Conservation (phyloP, 2,329 filamentous ascomycete species). For the Pyricularia pennisetigena region DNA sequence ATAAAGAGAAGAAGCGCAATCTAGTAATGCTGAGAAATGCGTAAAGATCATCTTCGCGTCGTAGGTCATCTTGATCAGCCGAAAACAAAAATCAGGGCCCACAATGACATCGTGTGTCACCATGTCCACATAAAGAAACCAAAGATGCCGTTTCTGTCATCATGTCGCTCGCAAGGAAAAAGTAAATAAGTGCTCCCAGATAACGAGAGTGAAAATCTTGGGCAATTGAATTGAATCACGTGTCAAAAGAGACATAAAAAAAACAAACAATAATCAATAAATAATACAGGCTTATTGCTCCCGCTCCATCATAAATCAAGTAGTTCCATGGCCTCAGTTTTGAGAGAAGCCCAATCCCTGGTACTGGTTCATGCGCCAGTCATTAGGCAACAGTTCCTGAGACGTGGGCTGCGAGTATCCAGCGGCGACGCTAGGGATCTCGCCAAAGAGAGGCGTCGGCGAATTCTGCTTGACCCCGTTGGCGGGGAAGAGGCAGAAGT, state of each 20-base stretch:
- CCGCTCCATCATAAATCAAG: not conserved
- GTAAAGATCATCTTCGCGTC: not conserved
- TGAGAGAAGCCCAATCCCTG: slow-evolving; percentile 18
- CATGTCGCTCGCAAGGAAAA: not conserved
- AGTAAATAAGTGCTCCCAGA: not conserved
- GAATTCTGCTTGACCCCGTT: slow-evolving; percentile 27
- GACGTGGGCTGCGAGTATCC: slow-evolving; percentile 43
- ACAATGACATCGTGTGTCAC: too few species aligned
- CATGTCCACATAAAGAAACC: not conserved
- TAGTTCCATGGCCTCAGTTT: slow-evolving; percentile 2
- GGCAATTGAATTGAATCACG: not conserved
- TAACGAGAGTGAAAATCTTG: not conserved
- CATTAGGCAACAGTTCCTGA: slow-evolving; percentile 35
- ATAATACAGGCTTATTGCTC: not conserved
- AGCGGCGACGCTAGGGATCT: slow-evolving; percentile 38
- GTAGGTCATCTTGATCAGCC: not conserved
- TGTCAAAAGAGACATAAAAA: not conserved
- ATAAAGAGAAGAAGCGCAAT: not conserved
- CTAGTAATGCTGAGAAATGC: not conserved
- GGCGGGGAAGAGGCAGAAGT: slow-evolving; percentile 55
- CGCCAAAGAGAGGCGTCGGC: slow-evolving; percentile 37
- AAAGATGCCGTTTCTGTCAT: not conserved
- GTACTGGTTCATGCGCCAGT: slow-evolving; percentile 28
- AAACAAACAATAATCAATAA: not conserved
- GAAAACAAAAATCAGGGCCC: too few species aligned